Evolutionary conservation across 2,329 filamentous ascomycete genomes (phyloP).

Genomic region (Venturiaceae sp.): DNA sequence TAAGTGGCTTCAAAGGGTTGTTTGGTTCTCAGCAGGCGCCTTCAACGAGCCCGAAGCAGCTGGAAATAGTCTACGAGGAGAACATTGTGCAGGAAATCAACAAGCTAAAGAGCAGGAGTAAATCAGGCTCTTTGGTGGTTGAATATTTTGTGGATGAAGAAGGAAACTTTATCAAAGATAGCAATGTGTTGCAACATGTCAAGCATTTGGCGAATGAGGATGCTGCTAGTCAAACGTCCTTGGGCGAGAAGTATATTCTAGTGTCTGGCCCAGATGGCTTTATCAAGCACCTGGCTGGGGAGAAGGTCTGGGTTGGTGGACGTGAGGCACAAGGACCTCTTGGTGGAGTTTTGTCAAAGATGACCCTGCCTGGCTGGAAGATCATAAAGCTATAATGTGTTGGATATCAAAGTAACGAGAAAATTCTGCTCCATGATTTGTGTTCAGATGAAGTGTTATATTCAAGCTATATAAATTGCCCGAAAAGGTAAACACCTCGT

Average conservation of each 20-base stretch:
- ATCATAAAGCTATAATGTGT: conserved; percentile 51
- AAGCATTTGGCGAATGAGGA: not conserved
- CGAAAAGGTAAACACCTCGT: not conserved
- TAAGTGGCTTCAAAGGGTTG: conserved; percentile 23
- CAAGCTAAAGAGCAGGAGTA: not conserved
- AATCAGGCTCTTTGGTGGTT: conserved; percentile 42
- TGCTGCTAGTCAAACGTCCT: not conserved
- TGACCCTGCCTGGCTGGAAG: conserved; percentile 49
- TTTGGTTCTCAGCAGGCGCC: not conserved
- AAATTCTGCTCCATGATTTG: too few relatives aligned
- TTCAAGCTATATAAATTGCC: not conserved
- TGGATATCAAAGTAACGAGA: not conserved
- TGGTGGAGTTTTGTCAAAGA: conserved; percentile 53
- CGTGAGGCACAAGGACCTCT: conserved; percentile 66
- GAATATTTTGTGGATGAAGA: conserved; percentile 81
- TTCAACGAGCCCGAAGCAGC: not conserved
- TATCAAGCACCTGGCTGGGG: conserved; percentile 67
- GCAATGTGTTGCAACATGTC: conserved; percentile 21
- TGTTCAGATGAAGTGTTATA: too few relatives aligned
- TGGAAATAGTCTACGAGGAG: not conserved
- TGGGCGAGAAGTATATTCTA: conserved; percentile 58
- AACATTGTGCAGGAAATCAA: conserved; percentile 6
- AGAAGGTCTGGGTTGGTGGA: conserved; percentile 66
- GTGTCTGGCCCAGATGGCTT: conserved; percentile 91
- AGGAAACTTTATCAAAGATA: conserved; percentile 47